Conservation (phyloP, 2,329 filamentous ascomycete species). For the Calonectria pauciramosa region DNA sequence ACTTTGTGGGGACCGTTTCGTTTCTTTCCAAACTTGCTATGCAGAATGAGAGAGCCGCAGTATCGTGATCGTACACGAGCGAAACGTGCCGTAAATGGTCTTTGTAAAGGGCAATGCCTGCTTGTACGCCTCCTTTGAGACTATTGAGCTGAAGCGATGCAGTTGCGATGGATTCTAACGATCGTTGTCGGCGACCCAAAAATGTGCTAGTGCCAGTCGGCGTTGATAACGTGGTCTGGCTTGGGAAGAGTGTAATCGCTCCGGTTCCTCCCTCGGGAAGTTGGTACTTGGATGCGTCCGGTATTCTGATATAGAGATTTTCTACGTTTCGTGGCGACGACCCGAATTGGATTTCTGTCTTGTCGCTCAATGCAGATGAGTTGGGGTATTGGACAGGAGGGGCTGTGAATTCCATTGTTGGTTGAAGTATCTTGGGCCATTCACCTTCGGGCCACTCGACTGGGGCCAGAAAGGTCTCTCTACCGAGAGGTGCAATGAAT, state of each 20-base stretch:
- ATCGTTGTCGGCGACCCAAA: conserved; percentile 20
- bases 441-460: conserved; percentile 28
- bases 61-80: conserved; percentile 7
- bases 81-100: conserved; percentile 27
- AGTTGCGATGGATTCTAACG: conserved; percentile 24
- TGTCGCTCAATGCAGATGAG: neutral
- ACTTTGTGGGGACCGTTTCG: neutral
- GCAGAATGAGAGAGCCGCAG: neutral
- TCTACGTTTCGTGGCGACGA: conserved; percentile 2
- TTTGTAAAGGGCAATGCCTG: conserved; percentile 28
- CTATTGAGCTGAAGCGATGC: conserved; percentile 7
- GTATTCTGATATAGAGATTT: conserved; percentile 24
- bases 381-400: neutral
- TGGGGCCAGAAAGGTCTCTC: conserved; percentile 24
- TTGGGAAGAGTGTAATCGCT: neutral
- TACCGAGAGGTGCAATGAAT: conserved; percentile 28
- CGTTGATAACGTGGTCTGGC: conserved; percentile 7
- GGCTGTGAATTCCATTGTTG: conserved; percentile 21
- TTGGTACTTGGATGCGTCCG: conserved; percentile 19
- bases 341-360: neutral
- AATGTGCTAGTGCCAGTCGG: conserved; percentile 22
- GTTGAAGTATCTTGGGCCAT: conserved; percentile 25
- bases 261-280: neutral
- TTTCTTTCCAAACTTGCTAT: conserved; percentile 13
- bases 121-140: neutral